phyloP scores from a whole-genome alignment of 2,329 filamentous ascomycete species.

The Ophiostoma fasciatum region DNA sequence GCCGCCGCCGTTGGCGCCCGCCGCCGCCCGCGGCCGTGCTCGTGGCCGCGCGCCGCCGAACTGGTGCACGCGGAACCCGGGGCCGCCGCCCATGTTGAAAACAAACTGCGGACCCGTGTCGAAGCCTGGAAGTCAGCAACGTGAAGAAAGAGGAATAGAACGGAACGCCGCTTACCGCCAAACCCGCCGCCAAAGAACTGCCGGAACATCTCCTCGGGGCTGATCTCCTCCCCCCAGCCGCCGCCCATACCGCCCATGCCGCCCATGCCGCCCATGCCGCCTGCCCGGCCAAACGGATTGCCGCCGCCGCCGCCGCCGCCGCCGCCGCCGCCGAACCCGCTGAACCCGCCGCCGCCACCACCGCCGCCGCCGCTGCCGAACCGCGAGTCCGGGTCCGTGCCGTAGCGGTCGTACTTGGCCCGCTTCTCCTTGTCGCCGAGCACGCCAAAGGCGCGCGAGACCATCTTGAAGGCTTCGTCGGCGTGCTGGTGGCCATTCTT shows the following conservation, averaged over 20 bases:
- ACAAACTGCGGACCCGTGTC: slow-evolving; percentile 77
- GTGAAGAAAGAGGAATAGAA: neutral
- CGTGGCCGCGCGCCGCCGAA: slow-evolving; percentile 73
- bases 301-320: slow-evolving; percentile 39
- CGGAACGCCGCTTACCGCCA: slow-evolving; percentile 19
- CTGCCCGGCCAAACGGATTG: too few relatives aligned
- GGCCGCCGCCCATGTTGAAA: slow-evolving; percentile 86
- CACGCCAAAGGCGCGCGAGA: slow-evolving; percentile 83
- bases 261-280: slow-evolving; percentile 37
- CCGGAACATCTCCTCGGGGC: slow-evolving; percentile 91
- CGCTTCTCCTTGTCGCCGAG: slow-evolving; percentile 90
- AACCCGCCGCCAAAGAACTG: slow-evolving; percentile 79
- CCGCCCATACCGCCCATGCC: slow-evolving; percentile 46
- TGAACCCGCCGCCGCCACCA: slow-evolving; percentile 22
- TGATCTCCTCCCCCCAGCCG: slow-evolving; percentile 82
- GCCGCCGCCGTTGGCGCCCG: slow-evolving; percentile 20
- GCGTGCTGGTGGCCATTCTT: slow-evolving; percentile 95
- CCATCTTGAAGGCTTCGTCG: slow-evolving; percentile 98
- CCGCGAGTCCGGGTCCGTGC: slow-evolving; percentile 80
- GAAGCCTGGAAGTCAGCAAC: slow-evolving; percentile 35
- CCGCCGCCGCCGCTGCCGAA: slow-evolving; percentile 43
- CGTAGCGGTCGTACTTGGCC: slow-evolving; percentile 72
- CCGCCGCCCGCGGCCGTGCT: slow-evolving; percentile 47
- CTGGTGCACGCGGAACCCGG: slow-evolving; percentile 86
- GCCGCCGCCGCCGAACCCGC: slow-evolving; percentile 18